phyloP scores from a whole-genome alignment of 2,329 filamentous ascomycete genomes.

The Aspergillus neoniger region DNA sequence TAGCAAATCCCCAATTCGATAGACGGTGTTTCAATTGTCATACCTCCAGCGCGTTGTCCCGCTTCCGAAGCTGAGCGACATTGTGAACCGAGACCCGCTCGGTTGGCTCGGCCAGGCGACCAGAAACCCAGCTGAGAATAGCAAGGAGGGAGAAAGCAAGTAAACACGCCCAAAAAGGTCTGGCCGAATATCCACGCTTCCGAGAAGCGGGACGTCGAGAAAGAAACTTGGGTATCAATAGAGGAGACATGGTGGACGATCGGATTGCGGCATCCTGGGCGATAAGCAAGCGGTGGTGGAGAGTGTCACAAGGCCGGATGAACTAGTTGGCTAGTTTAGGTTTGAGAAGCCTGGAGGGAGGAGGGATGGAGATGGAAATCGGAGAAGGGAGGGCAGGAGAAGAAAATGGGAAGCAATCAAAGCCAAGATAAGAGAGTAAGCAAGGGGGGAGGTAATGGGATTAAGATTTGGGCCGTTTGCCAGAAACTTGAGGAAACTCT shows the following conservation, averaged over 20 bases:
- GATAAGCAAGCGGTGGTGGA: background rate
- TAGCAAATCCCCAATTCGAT: background rate
- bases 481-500: background rate
- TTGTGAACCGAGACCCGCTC: background rate
- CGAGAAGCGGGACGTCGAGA: conserved; percentile 23
- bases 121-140: conserved; percentile 31
- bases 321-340: too few relatives aligned
- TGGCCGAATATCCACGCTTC: conserved; percentile 42
- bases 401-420: background rate
- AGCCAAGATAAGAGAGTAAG: background rate
- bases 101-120: conserved; percentile 1
- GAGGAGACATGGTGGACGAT: conserved; percentile 28
- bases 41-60: conserved; percentile 33
- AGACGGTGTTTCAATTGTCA: background rate
- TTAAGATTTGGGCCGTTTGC: background rate
- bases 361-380: background rate
- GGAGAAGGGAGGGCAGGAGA: background rate
- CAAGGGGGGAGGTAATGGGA: background rate
- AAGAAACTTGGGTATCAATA: conserved; percentile 23
- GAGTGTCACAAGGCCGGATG: background rate
- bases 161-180: conserved; percentile 51
- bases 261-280: conserved; percentile 30
- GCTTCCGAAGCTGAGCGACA: conserved; percentile 17
- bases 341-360: background rate
- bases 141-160: conserved; percentile 39